These are phyloP conservation scores for Chytriomyces sp. DNA, from an alignment of 192 early-diverging fungal species.

Conservation along the genomic window DNA sequence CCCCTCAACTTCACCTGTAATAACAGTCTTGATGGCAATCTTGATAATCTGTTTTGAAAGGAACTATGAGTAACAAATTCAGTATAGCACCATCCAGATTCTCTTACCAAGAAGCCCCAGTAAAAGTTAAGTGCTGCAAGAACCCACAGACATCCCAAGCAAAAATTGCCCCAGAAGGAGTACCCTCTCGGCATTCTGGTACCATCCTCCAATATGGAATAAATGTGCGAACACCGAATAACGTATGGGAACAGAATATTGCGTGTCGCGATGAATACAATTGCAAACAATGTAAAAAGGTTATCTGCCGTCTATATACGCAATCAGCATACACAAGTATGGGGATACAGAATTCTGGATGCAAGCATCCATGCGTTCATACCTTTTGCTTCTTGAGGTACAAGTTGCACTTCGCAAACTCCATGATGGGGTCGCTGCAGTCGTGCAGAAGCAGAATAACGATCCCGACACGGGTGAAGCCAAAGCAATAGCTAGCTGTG, in stretches of 20 bases:
- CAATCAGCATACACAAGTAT: background rate
- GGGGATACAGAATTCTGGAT: background rate
- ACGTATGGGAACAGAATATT: constrained; percentile 41
- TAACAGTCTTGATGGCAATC: constrained; percentile 45
- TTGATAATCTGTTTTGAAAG: constrained; percentile 45
- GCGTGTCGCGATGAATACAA: constrained; percentile 30
- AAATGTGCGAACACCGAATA: constrained; percentile 4
- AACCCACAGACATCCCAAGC: constrained; percentile 34
- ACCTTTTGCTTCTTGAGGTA: constrained; percentile 48
- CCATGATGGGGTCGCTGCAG: constrained; percentile 52
- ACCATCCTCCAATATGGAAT: constrained; percentile 33
- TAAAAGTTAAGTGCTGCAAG: constrained; percentile 27
- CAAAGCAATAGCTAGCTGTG: constrained; percentile 39
- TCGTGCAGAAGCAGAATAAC: constrained; percentile 53
- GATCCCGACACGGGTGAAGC: constrained; percentile 47
- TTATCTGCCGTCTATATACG: constrained; percentile 26
- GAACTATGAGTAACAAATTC: background rate
- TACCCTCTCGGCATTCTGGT: constrained; percentile 29
- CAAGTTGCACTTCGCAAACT: constrained; percentile 50
- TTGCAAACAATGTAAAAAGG: constrained; percentile 36
- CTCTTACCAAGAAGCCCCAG: constrained; percentile 32
- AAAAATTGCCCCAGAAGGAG: constrained; percentile 21
- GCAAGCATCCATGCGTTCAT: background rate
- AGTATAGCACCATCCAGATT: background rate
- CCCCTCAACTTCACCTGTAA: constrained; percentile 45